Conservation (phyloP, 2,329 filamentous ascomycete species). For the Fusarium stilboides region DNA sequence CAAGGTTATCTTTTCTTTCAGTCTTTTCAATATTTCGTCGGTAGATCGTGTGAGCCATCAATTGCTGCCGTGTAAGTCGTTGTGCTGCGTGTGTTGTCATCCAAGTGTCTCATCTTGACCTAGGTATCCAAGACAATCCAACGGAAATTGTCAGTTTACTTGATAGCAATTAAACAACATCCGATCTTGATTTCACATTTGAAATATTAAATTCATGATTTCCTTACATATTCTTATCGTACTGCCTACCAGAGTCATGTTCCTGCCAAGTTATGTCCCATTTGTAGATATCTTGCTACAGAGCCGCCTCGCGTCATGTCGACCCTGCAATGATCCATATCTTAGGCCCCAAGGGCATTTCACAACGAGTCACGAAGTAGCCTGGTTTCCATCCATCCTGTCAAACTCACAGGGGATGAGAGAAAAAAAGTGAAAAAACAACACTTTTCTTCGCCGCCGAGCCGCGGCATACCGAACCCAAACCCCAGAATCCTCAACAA, state of each 20-base stretch:
- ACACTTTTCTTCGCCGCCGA: constrained; percentile 21
- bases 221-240: not conserved
- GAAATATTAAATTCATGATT: not conserved
- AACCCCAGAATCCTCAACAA: constrained; percentile 45
- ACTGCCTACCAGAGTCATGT: not conserved
- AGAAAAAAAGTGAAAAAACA: not conserved
- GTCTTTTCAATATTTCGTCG: too few species aligned
- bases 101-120: constrained; percentile 4
- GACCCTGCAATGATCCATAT: not conserved
- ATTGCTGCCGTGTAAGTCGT: constrained; percentile 25
- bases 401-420: constrained; percentile 15
- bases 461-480: constrained; percentile 33
- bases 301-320: not conserved
- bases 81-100: constrained; percentile 5
- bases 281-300: not conserved
- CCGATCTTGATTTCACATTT: not conserved
- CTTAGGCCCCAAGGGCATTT: not conserved
- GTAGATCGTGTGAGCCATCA: constrained; percentile 14
- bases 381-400: not conserved
- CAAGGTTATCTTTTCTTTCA: constrained; percentile 9
- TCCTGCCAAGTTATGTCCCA: not conserved
- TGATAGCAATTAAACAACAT: not conserved
- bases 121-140: too few species aligned
- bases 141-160: too few species aligned
- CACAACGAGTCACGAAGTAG: not conserved